phyloP scores from a whole-genome alignment of 1,284 basidiomycete genomes.

The Cystobasidium slooffiae region DNA sequence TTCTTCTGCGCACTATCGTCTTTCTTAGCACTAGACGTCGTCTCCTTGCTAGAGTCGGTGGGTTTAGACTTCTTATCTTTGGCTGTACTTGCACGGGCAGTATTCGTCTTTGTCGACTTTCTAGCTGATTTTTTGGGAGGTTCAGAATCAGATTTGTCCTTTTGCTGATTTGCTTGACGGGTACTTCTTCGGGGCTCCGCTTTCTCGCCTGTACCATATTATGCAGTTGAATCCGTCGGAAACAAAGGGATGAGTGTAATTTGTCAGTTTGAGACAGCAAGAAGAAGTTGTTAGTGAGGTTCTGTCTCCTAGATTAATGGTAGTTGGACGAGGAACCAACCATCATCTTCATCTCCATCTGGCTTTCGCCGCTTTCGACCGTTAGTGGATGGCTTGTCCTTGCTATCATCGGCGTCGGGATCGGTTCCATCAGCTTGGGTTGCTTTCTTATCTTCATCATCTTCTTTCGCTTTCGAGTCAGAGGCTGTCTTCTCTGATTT shows the following conservation, averaged over 20 bases:
- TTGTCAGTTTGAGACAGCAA: too few relatives aligned
- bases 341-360: constrained; percentile 1
- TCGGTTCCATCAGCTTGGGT: neutral
- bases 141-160: neutral
- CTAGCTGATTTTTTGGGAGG: neutral
- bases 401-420: neutral
- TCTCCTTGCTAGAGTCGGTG: neutral
- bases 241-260: too few relatives aligned
- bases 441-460: neutral
- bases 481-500: constrained; percentile 2
- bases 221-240: neutral
- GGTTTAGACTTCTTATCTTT: neutral
- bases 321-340: neutral
- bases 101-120: neutral
- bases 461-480: neutral
- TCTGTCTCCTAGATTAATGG: too few relatives aligned
- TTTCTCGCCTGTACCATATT: neutral
- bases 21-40: neutral
- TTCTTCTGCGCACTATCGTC: neutral
- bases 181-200: constrained; percentile 8
- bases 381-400: neutral
- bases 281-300: too few relatives aligned
- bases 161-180: constrained; percentile 1
- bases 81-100: neutral
- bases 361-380: constrained; percentile 8